Base-by-base conservation (phyloP, 805 yeast genomes). In the Novakomyces olei region DNA sequence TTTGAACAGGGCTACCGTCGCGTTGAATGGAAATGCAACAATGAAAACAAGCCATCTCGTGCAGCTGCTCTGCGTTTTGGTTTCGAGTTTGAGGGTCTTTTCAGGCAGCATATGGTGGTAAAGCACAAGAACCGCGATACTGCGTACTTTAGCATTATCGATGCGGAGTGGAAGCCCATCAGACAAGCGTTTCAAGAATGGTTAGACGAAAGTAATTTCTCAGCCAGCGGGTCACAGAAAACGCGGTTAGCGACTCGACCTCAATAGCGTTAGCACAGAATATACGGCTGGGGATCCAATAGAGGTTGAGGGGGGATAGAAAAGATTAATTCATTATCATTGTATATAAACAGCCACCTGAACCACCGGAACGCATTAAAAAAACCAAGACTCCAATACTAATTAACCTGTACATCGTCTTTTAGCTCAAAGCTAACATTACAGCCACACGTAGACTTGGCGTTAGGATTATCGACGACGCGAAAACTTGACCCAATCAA, bases 401-500 rank as follows among this genome's bases (percentile, higher is more conserved):
- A n/a, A n/a, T n/a, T n/a, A n/a, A n/a, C n/a, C n/a, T n/a, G n/a
- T n/a, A n/a, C n/a, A n/a, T n/a, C n/a, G 24, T 22, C 24, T 22
- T 26, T 12, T 10, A 29, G n/a, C 15, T 19, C 27, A 17, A 30
- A 30, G 17, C 27, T 22, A 15, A 30, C 33, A 20, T 23, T 23
- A 22, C 33, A 42, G 41, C 85, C 91, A 51, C 91, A 77, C 34
- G 77, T 68, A 34, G 76, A 67, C 30, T 71, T 73, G 16, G 93
- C 72, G 45, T 75, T 76, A 0, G 96, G 96, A 40, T 88, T 75
- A 41, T 75, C 77, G n/a, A 78, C 75, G 29, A 80, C 71, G 48
- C 81, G 83, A 55, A 88, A 88, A 48, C 79, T 81, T 30, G 92
- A 75, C 1, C 99, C 99, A 37, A 88, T 88, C 47, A 88, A 63